Percentiles rank a stretch among this genome's conserved stretches.
Conservation (phyloP, 306 rosid genomes). For the Medicago lupulina region DNA sequence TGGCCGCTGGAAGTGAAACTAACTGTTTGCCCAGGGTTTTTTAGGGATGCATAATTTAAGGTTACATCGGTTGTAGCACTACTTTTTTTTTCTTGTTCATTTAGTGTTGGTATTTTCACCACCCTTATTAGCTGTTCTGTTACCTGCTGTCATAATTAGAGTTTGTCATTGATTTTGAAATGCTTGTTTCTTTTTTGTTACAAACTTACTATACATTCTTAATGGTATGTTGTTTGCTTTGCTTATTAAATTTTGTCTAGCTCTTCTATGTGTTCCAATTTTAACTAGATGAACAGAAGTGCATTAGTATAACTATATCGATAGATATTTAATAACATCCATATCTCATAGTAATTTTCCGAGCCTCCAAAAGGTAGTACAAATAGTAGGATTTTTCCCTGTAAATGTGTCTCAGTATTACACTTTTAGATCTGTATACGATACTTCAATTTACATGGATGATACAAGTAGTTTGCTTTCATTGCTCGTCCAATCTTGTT, state of each 20-base stretch:
- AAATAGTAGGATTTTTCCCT: not conserved
- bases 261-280: not conserved
- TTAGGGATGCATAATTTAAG: not conserved
- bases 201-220: not conserved
- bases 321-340: not conserved
- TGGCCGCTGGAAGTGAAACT: no score
- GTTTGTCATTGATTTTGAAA: not conserved
- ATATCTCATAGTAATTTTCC: not conserved
- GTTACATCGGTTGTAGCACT: not conserved
- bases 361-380: not conserved
- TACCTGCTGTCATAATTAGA: no score
- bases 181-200: not conserved
- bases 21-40: no score
- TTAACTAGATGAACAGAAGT: not conserved
- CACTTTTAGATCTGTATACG: not conserved
- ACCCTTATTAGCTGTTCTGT: not conserved
- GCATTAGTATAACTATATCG: not conserved
- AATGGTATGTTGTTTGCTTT: not conserved
- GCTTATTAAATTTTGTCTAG: not conserved
- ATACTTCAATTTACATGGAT: no score
- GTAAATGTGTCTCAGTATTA: not conserved
- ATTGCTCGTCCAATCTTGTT: no score
- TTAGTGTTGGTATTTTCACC: not conserved
- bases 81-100: not conserved
- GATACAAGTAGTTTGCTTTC: no score